phyloP scores from a whole-genome alignment of 768 basidiomycete species.

The Sporobolomyces pararoseus region DNA sequence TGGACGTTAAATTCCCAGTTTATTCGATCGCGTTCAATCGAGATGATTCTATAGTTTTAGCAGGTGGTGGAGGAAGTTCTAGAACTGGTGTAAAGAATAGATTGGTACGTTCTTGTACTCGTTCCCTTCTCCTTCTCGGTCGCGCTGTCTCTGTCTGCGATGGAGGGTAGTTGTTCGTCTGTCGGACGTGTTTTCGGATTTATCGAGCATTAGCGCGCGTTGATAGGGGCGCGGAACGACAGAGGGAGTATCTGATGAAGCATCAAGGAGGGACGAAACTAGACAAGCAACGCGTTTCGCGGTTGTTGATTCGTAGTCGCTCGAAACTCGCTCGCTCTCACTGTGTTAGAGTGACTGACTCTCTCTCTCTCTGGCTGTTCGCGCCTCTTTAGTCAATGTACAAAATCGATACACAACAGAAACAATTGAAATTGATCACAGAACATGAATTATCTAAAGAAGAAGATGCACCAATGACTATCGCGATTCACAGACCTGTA shows the following conservation, averaged over 20 bases:
- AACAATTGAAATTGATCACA: constrained; percentile 58
- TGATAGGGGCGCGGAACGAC: too few relatives aligned
- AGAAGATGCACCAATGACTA: constrained; percentile 97
- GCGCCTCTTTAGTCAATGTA: constrained; percentile 62
- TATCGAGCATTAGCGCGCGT: too few relatives aligned
- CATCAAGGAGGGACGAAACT: too few relatives aligned
- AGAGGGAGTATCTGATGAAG: too few relatives aligned
- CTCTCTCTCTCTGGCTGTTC: constrained; percentile 2
- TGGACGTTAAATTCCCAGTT: constrained; percentile 65
- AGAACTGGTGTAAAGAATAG: constrained; percentile 91
- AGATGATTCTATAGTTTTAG: constrained; percentile 68
- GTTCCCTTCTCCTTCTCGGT: constrained; percentile 1
- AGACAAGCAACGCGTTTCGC: too few relatives aligned
- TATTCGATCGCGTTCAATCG: constrained; percentile 79
- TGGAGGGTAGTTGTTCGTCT: too few relatives aligned
- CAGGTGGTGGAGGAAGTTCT: constrained; percentile 79
- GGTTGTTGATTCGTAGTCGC: too few relatives aligned
- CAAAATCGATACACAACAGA: constrained; percentile 55
- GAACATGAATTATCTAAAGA: constrained; percentile 72
- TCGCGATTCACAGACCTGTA: constrained; percentile 62
- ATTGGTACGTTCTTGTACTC: constrained; percentile 71
- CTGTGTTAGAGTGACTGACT: not conserved
- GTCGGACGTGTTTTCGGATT: too few relatives aligned
- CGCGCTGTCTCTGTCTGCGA: not conserved
- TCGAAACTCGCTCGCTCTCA: too few relatives aligned